These are phyloP conservation scores for Penicillium alfredii DNA, from an alignment of 495 filamentous ascomycete genomes.

Conservation along the genomic window DNA sequence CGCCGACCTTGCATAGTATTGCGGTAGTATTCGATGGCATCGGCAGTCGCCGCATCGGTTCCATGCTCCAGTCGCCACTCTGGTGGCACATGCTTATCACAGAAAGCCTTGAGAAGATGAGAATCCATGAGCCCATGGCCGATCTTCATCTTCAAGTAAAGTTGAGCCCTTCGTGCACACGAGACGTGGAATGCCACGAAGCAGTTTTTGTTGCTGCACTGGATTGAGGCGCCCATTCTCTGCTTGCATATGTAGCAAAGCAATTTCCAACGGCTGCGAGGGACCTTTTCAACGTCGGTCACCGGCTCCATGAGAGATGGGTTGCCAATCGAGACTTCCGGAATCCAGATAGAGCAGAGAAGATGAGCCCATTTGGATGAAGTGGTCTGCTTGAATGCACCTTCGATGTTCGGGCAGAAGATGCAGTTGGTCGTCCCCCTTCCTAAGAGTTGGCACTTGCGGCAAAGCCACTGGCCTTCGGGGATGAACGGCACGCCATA, in stretches of 20 bases:
- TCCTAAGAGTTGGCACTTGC: slow-evolving; percentile 93
- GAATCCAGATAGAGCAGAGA: slow-evolving; percentile 97
- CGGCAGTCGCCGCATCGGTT: slow-evolving; percentile 57
- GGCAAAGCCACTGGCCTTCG: slow-evolving; percentile 96
- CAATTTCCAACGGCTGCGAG: slow-evolving; percentile 86
- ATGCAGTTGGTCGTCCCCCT: slow-evolving; percentile 92
- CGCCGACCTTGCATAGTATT: slow-evolving; percentile 75
- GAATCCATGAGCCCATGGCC: slow-evolving; percentile 83
- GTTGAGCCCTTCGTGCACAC: slow-evolving; percentile 78
- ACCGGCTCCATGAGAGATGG: slow-evolving; percentile 97
- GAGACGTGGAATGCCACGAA: slow-evolving; percentile 98
- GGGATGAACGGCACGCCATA: slow-evolving; percentile 99
- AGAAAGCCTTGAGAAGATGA: slow-evolving; percentile 87
- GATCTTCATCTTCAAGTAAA: slow-evolving; percentile 96
- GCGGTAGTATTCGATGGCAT: slow-evolving; percentile 77
- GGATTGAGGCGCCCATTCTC: slow-evolving; percentile 95
- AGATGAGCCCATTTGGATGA: slow-evolving; percentile 94
- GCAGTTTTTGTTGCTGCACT: slow-evolving; percentile 96
- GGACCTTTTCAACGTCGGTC: slow-evolving; percentile 95
- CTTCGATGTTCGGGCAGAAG: slow-evolving; percentile 95
- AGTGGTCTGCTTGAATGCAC: slow-evolving; percentile 97
- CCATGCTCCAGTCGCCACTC: slow-evolving; percentile 87
- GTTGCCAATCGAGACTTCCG: slow-evolving; percentile 93
- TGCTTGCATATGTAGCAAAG: slow-evolving; percentile 96
- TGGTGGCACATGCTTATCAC: slow-evolving; percentile 88